Conservation (phyloP, 306 rosid species). For the Begonia masoniana region DNA sequence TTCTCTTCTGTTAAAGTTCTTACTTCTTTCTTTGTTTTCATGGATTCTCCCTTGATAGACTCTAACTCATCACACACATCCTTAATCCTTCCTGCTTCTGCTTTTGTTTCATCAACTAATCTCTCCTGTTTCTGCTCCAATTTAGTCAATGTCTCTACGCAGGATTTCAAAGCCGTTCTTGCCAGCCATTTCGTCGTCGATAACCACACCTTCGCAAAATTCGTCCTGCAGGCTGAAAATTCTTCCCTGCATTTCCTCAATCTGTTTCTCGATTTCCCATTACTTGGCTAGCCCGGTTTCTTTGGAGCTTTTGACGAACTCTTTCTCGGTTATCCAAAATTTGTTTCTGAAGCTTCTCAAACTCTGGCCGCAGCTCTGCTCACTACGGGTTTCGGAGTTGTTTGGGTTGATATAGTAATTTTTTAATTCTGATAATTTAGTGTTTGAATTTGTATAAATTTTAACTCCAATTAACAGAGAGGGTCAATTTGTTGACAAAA, state of each 20-base stretch:
- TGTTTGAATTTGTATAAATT: too few relatives aligned
- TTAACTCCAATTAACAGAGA: too few relatives aligned
- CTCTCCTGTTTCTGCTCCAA: constrained; percentile 54
- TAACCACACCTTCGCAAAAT: constrained; percentile 60
- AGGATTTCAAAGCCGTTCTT: constrained; percentile 64
- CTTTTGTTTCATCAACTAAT: constrained; percentile 45
- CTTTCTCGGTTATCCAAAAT: constrained; percentile 76
- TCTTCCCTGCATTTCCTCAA: constrained; percentile 58
- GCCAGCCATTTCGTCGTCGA: constrained; percentile 79
- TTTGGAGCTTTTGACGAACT: constrained; percentile 69
- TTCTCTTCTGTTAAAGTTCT: constrained; percentile 17
- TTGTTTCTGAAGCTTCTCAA: constrained; percentile 70
- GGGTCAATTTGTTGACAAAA: too few relatives aligned
- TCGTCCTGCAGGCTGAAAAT: constrained; percentile 68
- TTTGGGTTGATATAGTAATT: too few relatives aligned
- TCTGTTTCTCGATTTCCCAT: constrained; percentile 64
- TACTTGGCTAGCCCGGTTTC: constrained; percentile 49
- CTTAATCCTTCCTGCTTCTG: constrained; percentile 44
- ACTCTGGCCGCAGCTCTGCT: constrained; percentile 57
- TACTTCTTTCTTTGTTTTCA: constrained; percentile 17
- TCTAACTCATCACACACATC: constrained; percentile 33
- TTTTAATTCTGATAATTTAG: too few relatives aligned
- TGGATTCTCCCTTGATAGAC: constrained; percentile 24
- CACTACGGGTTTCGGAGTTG: constrained; percentile 45
- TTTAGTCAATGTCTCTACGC: constrained; percentile 47